Evolutionary conservation across 768 basidiomycete species (phyloP), one percentile per base, ranked within the genome.

Genomic region (Collybiopsis luxurians): DNA sequence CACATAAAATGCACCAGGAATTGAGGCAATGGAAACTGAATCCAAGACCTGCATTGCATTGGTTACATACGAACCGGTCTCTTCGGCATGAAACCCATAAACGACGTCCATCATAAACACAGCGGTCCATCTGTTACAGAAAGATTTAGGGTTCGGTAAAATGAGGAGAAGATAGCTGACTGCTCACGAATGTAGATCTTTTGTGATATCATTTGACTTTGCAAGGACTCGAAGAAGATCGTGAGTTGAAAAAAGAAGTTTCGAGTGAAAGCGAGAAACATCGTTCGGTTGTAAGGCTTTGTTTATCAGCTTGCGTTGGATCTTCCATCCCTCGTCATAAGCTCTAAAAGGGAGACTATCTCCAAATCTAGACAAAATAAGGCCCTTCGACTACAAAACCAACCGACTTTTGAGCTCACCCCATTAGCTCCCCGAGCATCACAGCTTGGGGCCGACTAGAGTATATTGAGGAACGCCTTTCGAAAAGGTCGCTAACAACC

Each of bases 1-100:
- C 24, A 77, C 75, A 59, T 73, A 47, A 45, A 59, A 66, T 15
- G 60, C 58, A 26, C 58, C 59, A 12, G 73, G 68, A 1, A 38
- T 42, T 27, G 63, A 45, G 1, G 59, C 50, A 30, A 34, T 55
- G 10, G 50, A 24, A 1, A 57, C 19, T 2, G 42, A 19, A 30
- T 59, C 57, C 45, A 59, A 60, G 30, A 59, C 50, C 19, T 54
- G 54, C 56, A 59, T 63, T 2, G 59, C 61, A 2, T 43, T 48
- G 52, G 11, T 27, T 24, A 45, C 15, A 19, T 44, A 55, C 7
- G 42, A 12, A 39, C 26, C 21, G 24, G 51, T 38, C 26, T 24
- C 51, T 21, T 53, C 40, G n/a, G 3, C 26, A 11, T 61, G 39
- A 48, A 72, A 67, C 2, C 71, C 73, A 24, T 73, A 71, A 0